These are phyloP conservation scores for Baorangia bicolor DNA, from an alignment of 768 basidiomycete genomes.

Conservation along the genomic window DNA sequence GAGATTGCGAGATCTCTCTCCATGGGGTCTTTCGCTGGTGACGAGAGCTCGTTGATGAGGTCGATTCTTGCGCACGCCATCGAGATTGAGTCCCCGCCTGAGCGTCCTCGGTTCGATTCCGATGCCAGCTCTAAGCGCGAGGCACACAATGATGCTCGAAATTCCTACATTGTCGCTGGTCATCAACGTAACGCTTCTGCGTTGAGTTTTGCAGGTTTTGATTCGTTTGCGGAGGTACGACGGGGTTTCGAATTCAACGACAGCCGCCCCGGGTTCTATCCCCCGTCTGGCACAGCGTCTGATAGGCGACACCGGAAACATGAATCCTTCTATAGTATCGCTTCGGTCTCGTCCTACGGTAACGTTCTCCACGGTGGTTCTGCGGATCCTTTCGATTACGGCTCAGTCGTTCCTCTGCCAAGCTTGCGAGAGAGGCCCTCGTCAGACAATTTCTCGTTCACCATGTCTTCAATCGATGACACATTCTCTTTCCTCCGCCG, in stretches of 20 bases:
- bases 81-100: constrained; percentile 34
- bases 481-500: constrained; percentile 63
- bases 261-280: constrained; percentile 65
- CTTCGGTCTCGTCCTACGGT: constrained; percentile 79
- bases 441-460: constrained; percentile 58
- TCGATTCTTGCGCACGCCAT: constrained; percentile 54
- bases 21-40: constrained; percentile 41
- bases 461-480: constrained; percentile 62
- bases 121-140: constrained; percentile 41
- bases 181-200: constrained; percentile 46
- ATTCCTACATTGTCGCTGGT: constrained; percentile 14
- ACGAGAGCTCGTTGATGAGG: constrained; percentile 53
- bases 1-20: constrained; percentile 51
- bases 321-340: constrained; percentile 70
- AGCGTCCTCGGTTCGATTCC: constrained; percentile 42
- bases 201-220: constrained; percentile 68
- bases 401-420: constrained; percentile 33
- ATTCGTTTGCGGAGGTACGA: constrained; percentile 76
- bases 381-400: constrained; percentile 75
- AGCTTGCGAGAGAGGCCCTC: constrained; percentile 54
- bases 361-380: constrained; percentile 60
- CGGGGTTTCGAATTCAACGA: constrained; percentile 74
- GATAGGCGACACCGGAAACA: constrained; percentile 44
- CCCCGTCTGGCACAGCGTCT: constrained; percentile 42
- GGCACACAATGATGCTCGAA: constrained; percentile 22